Conservation (phyloP, 2,329 filamentous ascomycete species). For the Daldinia sp. region DNA sequence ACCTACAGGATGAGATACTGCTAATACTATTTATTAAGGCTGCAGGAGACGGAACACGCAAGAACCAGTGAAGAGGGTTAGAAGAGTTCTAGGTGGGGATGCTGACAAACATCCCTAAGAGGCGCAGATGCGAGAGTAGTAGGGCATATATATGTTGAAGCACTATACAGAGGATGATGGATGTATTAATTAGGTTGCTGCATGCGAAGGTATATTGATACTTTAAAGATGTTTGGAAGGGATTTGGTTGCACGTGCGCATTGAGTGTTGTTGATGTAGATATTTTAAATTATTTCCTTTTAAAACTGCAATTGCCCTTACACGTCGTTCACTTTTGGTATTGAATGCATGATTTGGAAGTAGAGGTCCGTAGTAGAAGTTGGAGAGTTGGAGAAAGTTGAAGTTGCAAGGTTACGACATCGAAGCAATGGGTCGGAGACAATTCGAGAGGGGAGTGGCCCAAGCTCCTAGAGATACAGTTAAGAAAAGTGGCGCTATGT, state of each 20-base stretch:
- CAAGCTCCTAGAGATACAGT: constrained; percentile 51
- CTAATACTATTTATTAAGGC: constrained; percentile 22
- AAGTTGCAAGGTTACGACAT: constrained; percentile 17
- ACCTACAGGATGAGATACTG: constrained; percentile 23
- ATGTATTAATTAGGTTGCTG: constrained; percentile 15
- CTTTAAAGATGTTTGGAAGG: background rate
- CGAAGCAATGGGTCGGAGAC: background rate
- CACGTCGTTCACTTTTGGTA: constrained; percentile 4
- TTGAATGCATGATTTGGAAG: constrained; percentile 7
- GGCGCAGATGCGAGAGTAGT: constrained; percentile 6
- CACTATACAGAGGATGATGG: constrained; percentile 1
- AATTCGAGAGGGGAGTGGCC: constrained; percentile 38
- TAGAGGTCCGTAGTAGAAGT: constrained; percentile 1
- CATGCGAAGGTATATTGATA: constrained; percentile 20
- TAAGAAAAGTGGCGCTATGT: background rate
- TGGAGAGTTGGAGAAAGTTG: constrained; percentile 3
- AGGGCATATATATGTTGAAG: constrained; percentile 31
- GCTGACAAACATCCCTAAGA: constrained; percentile 38
- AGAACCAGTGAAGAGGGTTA: constrained; percentile 35
- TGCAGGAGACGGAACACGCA: constrained; percentile 30
- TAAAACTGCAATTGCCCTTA: constrained; percentile 23
- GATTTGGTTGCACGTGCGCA: background rate
- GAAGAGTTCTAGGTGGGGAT: constrained; percentile 45
- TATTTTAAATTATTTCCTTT: constrained; percentile 13
- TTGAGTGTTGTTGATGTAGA: background rate